Evolutionary conservation across 345 rosid species (phyloP).

Genomic region (Eucalyptus pauciflora): DNA sequence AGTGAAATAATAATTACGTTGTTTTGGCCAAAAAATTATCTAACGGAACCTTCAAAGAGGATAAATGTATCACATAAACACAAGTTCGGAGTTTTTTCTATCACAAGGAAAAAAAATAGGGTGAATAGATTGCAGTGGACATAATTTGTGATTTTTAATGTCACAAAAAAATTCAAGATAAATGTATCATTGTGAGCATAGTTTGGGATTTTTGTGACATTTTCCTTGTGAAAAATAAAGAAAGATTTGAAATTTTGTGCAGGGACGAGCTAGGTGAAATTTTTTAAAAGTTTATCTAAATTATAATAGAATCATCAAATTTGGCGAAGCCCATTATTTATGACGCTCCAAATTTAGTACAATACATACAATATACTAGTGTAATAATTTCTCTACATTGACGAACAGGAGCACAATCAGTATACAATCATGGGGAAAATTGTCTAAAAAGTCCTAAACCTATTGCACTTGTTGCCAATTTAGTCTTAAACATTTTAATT

Average conservation of each 20-base stretch:
- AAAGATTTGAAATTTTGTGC: background rate
- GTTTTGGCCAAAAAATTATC: background rate
- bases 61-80: background rate
- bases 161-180: no score
- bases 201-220: background rate
- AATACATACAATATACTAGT: background rate
- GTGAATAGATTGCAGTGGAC: background rate
- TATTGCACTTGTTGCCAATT: background rate
- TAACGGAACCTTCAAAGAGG: rapidly evolving
- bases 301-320: background rate
- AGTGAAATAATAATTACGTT: no score
- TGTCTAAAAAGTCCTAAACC: no score
- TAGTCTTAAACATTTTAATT: no score
- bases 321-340: background rate
- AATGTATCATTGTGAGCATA: background rate
- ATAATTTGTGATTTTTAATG: no score
- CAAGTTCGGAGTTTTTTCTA: background rate
- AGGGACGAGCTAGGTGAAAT: rapidly evolving
- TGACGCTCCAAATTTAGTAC: background rate
- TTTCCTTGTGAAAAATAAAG: background rate
- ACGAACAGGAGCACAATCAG: background rate
- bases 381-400: background rate
- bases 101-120: background rate
- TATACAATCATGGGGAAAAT: background rate
- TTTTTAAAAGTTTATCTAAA: background rate